A percentile compares a stretch with the other conserved stretches of the same genome.
These are phyloP conservation scores for Corniculantispora saksenae DNA, from an alignment of 2,329 filamentous ascomycete species.

Conservation along the genomic window DNA sequence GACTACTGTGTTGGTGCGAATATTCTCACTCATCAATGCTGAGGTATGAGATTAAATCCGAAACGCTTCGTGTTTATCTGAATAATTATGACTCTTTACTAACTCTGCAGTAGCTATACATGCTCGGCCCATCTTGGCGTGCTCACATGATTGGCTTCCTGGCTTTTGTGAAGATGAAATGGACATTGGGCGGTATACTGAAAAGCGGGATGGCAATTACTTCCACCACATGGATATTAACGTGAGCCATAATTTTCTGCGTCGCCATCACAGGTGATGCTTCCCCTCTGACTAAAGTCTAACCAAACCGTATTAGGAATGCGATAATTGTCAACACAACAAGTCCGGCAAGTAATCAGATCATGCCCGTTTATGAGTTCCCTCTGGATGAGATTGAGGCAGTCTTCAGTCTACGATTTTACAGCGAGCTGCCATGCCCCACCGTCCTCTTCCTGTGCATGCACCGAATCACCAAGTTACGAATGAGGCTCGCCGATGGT, in stretches of 20 bases:
- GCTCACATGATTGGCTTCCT: constrained; percentile 11
- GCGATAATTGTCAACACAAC: constrained; percentile 6
- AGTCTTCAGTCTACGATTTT: background rate
- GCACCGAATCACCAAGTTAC: constrained; percentile 4
- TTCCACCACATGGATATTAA: background rate
- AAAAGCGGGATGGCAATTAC: background rate
- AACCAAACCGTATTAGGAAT: no score
- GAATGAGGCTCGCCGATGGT: background rate
- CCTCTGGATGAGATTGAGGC: background rate
- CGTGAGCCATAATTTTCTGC: background rate
- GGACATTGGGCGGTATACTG: background rate
- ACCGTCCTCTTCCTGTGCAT: constrained; percentile 3
- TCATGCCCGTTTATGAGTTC: constrained; percentile 9
- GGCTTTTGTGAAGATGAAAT: constrained; percentile 3
- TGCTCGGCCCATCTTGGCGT: background rate
- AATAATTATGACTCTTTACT: no score
- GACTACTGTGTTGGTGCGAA: background rate
- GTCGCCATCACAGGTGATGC: no score
- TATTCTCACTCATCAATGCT: constrained; percentile 12
- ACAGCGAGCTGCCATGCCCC: constrained; percentile 8
- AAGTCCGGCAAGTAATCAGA: constrained; percentile 1
- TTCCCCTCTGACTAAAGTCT: no score
- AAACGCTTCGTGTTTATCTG: background rate
- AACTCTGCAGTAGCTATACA: no score
- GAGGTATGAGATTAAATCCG: background rate